Percentiles rank a stretch among this genome's conserved stretches.
These are phyloP conservation scores for Rhizopogon sp. DNA, from an alignment of 768 basidiomycete genomes.

Conservation along the genomic window DNA sequence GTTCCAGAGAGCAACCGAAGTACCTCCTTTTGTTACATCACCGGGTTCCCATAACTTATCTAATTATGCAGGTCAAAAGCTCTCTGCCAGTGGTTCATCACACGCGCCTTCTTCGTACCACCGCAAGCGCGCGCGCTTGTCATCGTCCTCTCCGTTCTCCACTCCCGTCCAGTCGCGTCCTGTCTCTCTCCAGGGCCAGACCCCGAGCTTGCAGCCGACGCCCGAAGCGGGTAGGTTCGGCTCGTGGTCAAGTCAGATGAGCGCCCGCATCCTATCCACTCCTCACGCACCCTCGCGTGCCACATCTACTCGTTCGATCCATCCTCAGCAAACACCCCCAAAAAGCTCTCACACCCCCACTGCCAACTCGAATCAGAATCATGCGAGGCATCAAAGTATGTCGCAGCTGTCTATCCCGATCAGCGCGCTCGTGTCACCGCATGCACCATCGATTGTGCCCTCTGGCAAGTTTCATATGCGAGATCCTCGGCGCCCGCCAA, in stretches of 20 bases:
- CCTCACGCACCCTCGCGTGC: slow-evolving; percentile 33
- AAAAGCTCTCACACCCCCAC: slow-evolving; percentile 13
- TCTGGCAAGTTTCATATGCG: slow-evolving; percentile 73
- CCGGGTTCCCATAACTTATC: slow-evolving; percentile 15
- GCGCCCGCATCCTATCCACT: slow-evolving; percentile 19
- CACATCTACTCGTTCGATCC: slow-evolving; percentile 30
- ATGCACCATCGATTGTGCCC: slow-evolving; percentile 63
- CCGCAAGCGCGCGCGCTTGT: slow-evolving; percentile 65
- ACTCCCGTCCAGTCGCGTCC: slow-evolving; percentile 28
- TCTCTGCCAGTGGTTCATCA: slow-evolving; percentile 38
- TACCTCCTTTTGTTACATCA: slow-evolving; percentile 28
- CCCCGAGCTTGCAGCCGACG: slow-evolving; percentile 13
- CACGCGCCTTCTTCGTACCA: slow-evolving; percentile 70
- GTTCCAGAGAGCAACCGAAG: slow-evolving; percentile 50
- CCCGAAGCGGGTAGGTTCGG: slow-evolving; percentile 15
- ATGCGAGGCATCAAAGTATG: slow-evolving; percentile 44
- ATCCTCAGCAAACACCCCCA: slow-evolving; percentile 12
- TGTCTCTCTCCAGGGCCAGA: slow-evolving; percentile 15
- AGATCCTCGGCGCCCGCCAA: slow-evolving; percentile 66
- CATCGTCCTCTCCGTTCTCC: slow-evolving; percentile 31
- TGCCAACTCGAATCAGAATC: slow-evolving; percentile 14
- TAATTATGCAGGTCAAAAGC: slow-evolving; percentile 40
- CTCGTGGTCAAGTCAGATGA: slow-evolving; percentile 32
- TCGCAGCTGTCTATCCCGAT: slow-evolving; percentile 77
- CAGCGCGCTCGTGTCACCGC: slow-evolving; percentile 72